Conservation (phyloP, 2,329 filamentous ascomycete genomes). For the Aspergillus versicolor region DNA sequence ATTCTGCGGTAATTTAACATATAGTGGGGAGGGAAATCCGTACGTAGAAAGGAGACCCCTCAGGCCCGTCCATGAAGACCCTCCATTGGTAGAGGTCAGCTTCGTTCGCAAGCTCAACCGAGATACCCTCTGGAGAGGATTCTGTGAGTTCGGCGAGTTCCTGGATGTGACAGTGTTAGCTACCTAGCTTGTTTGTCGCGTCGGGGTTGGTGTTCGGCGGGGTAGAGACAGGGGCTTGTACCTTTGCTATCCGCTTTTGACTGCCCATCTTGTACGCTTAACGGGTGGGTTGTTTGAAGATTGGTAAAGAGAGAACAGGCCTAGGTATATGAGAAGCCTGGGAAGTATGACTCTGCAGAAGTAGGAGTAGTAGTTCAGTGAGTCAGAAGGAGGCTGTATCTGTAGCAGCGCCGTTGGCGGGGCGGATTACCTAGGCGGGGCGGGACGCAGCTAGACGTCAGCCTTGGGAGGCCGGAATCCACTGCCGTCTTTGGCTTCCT, state of each 20-base stretch:
- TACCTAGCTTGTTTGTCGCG: not conserved
- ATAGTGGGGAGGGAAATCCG: constrained; percentile 22
- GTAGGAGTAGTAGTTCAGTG: not conserved
- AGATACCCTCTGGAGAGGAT: constrained; percentile 58
- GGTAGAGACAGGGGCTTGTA: constrained; percentile 16
- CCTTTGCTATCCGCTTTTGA: constrained; percentile 51
- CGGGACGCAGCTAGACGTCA: constrained; percentile 14
- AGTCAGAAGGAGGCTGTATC: not conserved
- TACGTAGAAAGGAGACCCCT: constrained; percentile 65
- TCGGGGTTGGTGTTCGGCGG: not conserved
- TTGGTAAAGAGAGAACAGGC: not conserved
- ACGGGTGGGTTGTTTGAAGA: not conserved
- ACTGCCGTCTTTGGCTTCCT: not conserved
- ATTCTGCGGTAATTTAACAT: not conserved
- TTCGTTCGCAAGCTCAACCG: constrained; percentile 59
- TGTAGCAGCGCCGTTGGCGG: not conserved
- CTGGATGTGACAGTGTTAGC: constrained; percentile 37
- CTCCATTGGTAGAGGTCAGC: constrained; percentile 68
- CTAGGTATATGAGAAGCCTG: not conserved
- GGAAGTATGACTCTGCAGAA: not conserved
- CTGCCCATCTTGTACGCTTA: constrained; percentile 36
- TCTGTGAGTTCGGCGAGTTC: constrained; percentile 60
- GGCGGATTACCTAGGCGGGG: constrained; percentile 11
- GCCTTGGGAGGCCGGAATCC: not conserved
- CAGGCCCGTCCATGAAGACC: constrained; percentile 64